Evolutionary conservation across 2,329 filamentous ascomycete genomes (phyloP).

Genomic region (Arachnomyces sp.): DNA sequence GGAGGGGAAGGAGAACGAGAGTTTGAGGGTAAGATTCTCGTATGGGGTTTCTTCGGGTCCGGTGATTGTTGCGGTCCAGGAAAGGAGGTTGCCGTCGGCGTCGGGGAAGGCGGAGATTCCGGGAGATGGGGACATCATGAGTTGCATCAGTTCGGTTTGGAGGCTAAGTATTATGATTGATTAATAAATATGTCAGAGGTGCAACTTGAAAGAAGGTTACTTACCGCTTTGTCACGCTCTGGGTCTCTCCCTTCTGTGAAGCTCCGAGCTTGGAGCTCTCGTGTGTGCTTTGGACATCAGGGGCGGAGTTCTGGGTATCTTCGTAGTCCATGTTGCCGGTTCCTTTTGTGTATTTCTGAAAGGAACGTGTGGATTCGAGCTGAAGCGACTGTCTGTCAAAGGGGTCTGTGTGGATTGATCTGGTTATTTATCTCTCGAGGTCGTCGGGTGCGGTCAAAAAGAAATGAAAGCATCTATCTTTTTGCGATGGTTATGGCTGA

Average conservation of each 20-base stretch:
- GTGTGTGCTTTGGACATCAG: constrained; percentile 44
- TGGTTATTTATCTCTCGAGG: background rate
- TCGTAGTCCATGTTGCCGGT: constrained; percentile 46
- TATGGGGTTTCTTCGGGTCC: constrained; percentile 91
- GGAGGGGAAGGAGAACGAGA: constrained; percentile 79
- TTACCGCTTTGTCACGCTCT: constrained; percentile 73
- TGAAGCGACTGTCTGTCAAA: no score
- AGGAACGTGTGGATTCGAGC: constrained; percentile 5
- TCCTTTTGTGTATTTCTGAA: background rate
- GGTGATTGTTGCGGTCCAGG: constrained; percentile 89
- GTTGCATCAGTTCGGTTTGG: constrained; percentile 94
- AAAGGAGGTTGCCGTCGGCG: constrained; percentile 79
- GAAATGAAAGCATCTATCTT: background rate
- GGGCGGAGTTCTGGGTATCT: constrained; percentile 61
- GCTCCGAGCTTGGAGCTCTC: constrained; percentile 55
- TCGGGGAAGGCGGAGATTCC: constrained; percentile 93
- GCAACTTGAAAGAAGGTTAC: constrained; percentile 9
- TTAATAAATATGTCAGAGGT: background rate
- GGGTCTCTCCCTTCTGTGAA: constrained; percentile 47
- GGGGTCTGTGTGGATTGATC: background rate
- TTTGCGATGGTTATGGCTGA: background rate
- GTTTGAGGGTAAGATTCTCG: constrained; percentile 78
- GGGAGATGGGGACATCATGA: constrained; percentile 91
- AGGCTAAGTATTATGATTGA: constrained; percentile 49
- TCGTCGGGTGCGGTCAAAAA: background rate